These are phyloP conservation scores for Kokia cookei DNA, from an alignment of 441 rosid species.

Conservation along the genomic window DNA sequence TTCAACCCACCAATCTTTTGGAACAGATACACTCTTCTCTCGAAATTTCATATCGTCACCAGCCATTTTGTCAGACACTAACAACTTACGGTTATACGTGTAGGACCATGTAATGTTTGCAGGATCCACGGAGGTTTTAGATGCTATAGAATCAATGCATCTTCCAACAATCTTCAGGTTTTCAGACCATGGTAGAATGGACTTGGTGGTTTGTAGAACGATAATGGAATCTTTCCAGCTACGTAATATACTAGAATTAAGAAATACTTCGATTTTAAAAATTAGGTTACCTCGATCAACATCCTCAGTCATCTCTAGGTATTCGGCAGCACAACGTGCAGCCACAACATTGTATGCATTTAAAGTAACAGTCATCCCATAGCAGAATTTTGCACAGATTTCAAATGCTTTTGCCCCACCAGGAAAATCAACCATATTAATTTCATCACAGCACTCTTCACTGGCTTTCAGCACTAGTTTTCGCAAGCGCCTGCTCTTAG, in stretches of 20 bases:
- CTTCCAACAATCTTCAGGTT: slow-evolving; percentile 79
- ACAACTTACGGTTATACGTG: slow-evolving; percentile 69
- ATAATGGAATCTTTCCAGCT: slow-evolving; percentile 98
- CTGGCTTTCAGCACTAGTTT: slow-evolving; percentile 47
- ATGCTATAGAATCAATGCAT: slow-evolving; percentile 81
- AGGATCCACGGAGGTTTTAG: slow-evolving; percentile 75
- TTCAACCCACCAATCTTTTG: slow-evolving; percentile 98
- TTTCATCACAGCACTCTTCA: slow-evolving; percentile 57
- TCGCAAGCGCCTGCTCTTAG: slow-evolving; percentile 76
- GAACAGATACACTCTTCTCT: slow-evolving; percentile 53
- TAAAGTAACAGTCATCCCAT: slow-evolving; percentile 85
- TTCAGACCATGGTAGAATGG: slow-evolving; percentile 85
- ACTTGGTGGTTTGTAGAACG: slow-evolving; percentile 81
- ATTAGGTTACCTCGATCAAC: slow-evolving; percentile 79
- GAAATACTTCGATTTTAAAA: slow-evolving; percentile 84
- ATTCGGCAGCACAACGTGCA: slow-evolving; percentile 88
- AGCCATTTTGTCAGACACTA: slow-evolving; percentile 40
- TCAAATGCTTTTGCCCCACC: slow-evolving; percentile 93
- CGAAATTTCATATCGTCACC: slow-evolving; percentile 31
- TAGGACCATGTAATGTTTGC: slow-evolving; percentile 87
- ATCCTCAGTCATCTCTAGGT: slow-evolving; percentile 91
- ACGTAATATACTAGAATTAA: slow-evolving; percentile 76
- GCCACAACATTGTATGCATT: slow-evolving; percentile 86
- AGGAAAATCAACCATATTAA: slow-evolving; percentile 59
- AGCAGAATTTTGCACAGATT: slow-evolving; percentile 94